Percentiles rank a stretch among this genome's conserved stretches.
Conservation (phyloP, 192 early-diverging fungal species). For the Coemansia sp. region DNA sequence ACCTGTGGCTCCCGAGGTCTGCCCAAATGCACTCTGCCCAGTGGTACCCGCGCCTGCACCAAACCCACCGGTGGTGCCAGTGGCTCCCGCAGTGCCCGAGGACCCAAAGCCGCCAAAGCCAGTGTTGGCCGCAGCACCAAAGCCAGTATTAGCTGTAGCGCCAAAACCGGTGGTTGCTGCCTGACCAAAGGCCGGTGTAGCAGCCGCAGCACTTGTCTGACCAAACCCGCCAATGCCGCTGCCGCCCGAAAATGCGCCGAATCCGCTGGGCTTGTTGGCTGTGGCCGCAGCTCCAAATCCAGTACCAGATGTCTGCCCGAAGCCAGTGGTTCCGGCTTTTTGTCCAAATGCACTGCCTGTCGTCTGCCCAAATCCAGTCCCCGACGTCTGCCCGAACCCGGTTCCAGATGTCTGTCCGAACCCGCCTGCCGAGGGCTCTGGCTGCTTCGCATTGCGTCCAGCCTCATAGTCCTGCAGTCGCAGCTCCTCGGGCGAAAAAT, state of each 20-base stretch:
- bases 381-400: conserved; percentile 19
- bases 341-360: conserved; percentile 22
- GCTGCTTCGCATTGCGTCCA: conserved; percentile 64
- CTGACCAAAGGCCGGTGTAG: conserved; percentile 18
- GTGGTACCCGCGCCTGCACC: neutral
- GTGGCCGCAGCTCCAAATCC: conserved; percentile 20
- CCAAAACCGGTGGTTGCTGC: conserved; percentile 23
- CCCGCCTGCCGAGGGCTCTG: conserved; percentile 10
- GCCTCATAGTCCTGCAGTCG: conserved; percentile 84
- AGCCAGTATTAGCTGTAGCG: conserved; percentile 1
- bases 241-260: conserved; percentile 26
- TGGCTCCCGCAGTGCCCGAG: neutral
- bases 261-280: conserved; percentile 18
- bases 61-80: neutral
- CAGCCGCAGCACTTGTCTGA: conserved; percentile 21
- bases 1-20: conserved; percentile 1
- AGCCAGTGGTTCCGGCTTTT: conserved; percentile 13
- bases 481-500: conserved; percentile 87
- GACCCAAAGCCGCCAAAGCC: neutral
- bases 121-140: conserved; percentile 3
- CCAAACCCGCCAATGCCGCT: conserved; percentile 22
- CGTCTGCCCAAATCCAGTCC: conserved; percentile 28
- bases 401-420: neutral
- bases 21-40: conserved; percentile 17
- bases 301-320: conserved; percentile 16